Percentiles rank a stretch among this genome's conserved stretches.
These are phyloP conservation scores for Phlebiopsis flavidoalba DNA, from an alignment of 768 basidiomycete genomes.

Conservation along the genomic window DNA sequence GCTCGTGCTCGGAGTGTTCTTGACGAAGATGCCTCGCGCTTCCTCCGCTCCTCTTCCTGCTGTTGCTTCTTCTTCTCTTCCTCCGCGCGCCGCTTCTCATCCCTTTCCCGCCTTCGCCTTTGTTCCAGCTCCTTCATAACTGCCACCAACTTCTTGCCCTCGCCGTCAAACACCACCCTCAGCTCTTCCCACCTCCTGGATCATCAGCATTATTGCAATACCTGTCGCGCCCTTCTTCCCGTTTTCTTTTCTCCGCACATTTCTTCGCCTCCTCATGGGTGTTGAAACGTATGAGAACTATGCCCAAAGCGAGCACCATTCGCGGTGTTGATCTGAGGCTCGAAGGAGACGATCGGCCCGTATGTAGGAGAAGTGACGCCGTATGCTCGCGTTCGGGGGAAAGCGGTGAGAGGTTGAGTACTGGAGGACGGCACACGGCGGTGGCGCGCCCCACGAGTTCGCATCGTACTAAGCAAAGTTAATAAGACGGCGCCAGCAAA, in stretches of 20 bases:
- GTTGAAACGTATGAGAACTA: constrained; percentile 67
- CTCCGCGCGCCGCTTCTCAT: constrained; percentile 20
- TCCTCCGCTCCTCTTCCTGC: constrained; percentile 8
- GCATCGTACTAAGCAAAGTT: constrained; percentile 56
- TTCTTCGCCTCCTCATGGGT: constrained; percentile 62
- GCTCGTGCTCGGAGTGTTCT: constrained; percentile 2
- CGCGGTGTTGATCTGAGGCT: constrained; percentile 71
- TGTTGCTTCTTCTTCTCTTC: constrained; percentile 5
- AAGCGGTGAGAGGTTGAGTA: constrained; percentile 67
- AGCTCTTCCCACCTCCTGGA: constrained; percentile 56
- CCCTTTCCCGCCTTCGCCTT: constrained; percentile 39
- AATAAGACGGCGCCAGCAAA: background rate
- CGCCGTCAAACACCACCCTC: constrained; percentile 75
- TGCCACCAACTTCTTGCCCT: constrained; percentile 57
- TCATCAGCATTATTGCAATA: constrained; percentile 29
- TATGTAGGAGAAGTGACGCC: constrained; percentile 57
- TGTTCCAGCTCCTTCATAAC: constrained; percentile 63
- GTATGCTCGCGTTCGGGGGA: constrained; percentile 62
- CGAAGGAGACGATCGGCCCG: constrained; percentile 62
- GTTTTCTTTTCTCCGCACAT: constrained; percentile 62
- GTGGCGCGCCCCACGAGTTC: constrained; percentile 66
- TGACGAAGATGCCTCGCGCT: background rate
- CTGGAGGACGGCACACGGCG: constrained; percentile 67
- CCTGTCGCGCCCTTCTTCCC: constrained; percentile 53
- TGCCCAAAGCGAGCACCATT: constrained; percentile 82